Conservation (phyloP, 192 early-diverging fungal genomes). For the Backusella tuberculispora region DNA sequence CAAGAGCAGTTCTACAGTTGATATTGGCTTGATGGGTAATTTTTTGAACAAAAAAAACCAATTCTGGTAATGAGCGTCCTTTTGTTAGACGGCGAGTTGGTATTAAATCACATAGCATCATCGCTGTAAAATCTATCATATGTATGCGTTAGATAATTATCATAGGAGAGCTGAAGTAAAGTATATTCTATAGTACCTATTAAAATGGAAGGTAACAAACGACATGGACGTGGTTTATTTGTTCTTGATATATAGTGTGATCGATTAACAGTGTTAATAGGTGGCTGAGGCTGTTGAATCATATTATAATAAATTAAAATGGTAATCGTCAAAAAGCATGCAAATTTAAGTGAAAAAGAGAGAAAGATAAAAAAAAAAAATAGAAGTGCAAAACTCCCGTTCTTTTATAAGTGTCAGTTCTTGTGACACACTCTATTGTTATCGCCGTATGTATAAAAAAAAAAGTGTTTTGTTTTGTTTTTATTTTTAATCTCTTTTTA, state of each 20-base stretch:
- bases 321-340: slow-evolving; percentile 11
- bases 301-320: slow-evolving; percentile 3
- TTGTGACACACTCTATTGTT: slow-evolving; percentile 10
- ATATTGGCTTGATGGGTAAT: slow-evolving; percentile 30
- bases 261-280: slow-evolving; percentile 1
- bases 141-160: not conserved
- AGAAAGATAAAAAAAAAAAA: not conserved
- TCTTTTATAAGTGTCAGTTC: not conserved
- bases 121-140: slow-evolving; percentile 37
- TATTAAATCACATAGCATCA: slow-evolving; percentile 39
- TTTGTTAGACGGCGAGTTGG: slow-evolving; percentile 17
- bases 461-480: not conserved
- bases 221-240: slow-evolving; percentile 2
- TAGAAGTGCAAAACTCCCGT: not conserved
- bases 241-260: not conserved
- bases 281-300: slow-evolving; percentile 15
- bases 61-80: slow-evolving; percentile 39
- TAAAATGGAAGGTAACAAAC: slow-evolving; percentile 21
- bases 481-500: not conserved
- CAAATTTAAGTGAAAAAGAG: not conserved
- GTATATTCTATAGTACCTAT: slow-evolving; percentile 18
- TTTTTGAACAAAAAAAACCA: slow-evolving; percentile 44
- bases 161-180: not conserved
- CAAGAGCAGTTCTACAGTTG: slow-evolving; percentile 29
- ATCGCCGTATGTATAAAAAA: slow-evolving; percentile 13